Evolutionary conservation across 2,329 filamentous ascomycete genomes (phyloP).

Genomic region (Phaeosphaeriaceae sp.): DNA sequence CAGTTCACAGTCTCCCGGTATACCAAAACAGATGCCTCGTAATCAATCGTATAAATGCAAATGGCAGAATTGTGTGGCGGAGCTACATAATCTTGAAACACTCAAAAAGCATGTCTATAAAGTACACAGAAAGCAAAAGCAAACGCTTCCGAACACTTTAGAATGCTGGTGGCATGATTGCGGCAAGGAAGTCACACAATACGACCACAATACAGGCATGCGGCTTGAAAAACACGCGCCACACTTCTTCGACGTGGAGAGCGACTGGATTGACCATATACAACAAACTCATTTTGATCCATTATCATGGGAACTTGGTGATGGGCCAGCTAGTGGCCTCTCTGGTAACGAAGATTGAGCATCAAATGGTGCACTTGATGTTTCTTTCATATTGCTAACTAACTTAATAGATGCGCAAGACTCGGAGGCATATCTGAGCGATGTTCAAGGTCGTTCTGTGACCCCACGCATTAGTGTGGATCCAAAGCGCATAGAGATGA

Average conservation of each 20-base stretch:
- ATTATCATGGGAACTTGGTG: slow-evolving; percentile 64
- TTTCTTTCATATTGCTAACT: slow-evolving; percentile 25
- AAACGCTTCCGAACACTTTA: slow-evolving; percentile 42
- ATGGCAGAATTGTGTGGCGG: slow-evolving; percentile 63
- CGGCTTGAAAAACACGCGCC: slow-evolving; percentile 26
- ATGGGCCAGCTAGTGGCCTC: slow-evolving; percentile 62
- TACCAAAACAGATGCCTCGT: slow-evolving; percentile 31
- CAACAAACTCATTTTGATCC: slow-evolving; percentile 59
- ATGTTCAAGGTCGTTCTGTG: slow-evolving; percentile 54
- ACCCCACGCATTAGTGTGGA: slow-evolving; percentile 52
- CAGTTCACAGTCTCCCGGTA: slow-evolving; percentile 41
- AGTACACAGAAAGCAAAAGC: slow-evolving; percentile 55
- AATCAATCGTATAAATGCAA: slow-evolving; percentile 62
- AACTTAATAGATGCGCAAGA: slow-evolving; percentile 44
- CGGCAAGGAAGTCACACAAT: slow-evolving; percentile 30
- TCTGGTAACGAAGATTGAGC: slow-evolving; percentile 59
- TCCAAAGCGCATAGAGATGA: slow-evolving; percentile 15
- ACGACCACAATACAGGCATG: slow-evolving; percentile 32
- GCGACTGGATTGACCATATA: slow-evolving; percentile 59
- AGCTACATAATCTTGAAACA: slow-evolving; percentile 67
- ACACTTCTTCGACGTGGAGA: slow-evolving; percentile 46
- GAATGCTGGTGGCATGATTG: slow-evolving; percentile 58
- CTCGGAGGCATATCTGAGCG: slow-evolving; percentile 57
- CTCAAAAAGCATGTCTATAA: slow-evolving; percentile 66
- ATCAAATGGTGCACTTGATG: slow-evolving; percentile 10